Base-by-base conservation (phyloP, 495 filamentous ascomycete species). In the Tetracladium setigerum region DNA sequence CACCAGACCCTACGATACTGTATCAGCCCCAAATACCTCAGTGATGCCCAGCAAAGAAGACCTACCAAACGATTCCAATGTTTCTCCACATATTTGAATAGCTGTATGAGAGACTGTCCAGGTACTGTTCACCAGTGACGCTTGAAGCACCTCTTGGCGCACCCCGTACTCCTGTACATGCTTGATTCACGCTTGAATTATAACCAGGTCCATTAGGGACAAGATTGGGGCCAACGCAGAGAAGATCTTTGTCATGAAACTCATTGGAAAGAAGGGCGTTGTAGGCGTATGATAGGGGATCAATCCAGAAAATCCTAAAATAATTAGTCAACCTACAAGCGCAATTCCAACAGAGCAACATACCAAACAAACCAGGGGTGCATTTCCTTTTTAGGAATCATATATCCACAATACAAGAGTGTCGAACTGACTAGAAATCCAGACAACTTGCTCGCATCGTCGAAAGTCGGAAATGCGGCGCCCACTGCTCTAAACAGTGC, bases 11-110 rank as follows among this genome's bases (percentile, higher is more conserved):
- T 40, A 11, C 6, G 19, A 40, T 12, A 7, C n/a, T 16, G 2
- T 19, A 27, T 85, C 56, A 31, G 22, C 7, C 3, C 22, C 7
- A 7, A 3, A 27, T 3, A 27, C 22, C 3, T 15, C 4, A 16
- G 14, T 12, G 19, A 11, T 14, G 14, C 17, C 9, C 7, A 12
- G 17, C 4, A 40, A 4, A 16, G 4, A 12, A 4, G 11, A 16
- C 38, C 17, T 15, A 43, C 45, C 56, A 58, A 34, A 95, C 58
- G 50, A 95, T 88, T 39, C 87, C 89, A 33, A 88, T 73, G 64
- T 95, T 89, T 41, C 89, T 73, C 87, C 86, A 91, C 33, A 80
- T 71, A 63, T 91, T 68, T 4, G 53, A 45, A 27, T 64, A 54
- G 50, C 72, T 73, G 63, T 89, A 89, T 9, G 63, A 36, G 65